Conservation (phyloP, 306 rosid species). For the Ochetophila trinervis region DNA sequence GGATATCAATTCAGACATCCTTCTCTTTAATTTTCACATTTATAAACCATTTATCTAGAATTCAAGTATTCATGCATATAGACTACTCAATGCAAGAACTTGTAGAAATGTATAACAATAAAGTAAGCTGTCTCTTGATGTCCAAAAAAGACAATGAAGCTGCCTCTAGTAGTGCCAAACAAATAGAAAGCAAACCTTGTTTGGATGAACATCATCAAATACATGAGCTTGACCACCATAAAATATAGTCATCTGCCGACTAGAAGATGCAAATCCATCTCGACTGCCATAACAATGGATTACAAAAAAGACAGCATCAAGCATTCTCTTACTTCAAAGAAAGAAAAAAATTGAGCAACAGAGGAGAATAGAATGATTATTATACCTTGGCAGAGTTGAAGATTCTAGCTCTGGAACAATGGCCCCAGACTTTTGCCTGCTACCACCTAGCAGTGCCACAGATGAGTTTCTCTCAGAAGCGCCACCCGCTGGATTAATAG, state of each 20-base stretch:
- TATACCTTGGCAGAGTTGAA: constrained; percentile 54
- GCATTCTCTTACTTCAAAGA: constrained; percentile 10
- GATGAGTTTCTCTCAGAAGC: constrained; percentile 63
- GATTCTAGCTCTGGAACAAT: constrained; percentile 57
- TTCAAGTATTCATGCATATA: background rate
- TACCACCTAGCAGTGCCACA: constrained; percentile 47
- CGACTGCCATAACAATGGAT: constrained; percentile 51
- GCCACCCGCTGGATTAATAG: constrained; percentile 42
- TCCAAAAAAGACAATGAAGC: background rate
- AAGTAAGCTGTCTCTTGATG: background rate
- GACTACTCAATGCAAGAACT: constrained; percentile 1
- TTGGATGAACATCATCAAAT: constrained; percentile 90
- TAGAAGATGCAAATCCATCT: constrained; percentile 54
- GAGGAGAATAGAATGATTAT: constrained; percentile 10
- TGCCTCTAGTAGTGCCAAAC: constrained; percentile 10
- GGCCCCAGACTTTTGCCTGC: constrained; percentile 57
- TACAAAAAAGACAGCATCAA: constrained; percentile 28
- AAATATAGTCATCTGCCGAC: constrained; percentile 94
- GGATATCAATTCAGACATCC: background rate
- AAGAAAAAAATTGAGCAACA: background rate
- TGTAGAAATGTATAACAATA: background rate
- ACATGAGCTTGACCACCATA: constrained; percentile 99
- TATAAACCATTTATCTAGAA: too few species aligned
- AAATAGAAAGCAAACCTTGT: constrained; percentile 62
- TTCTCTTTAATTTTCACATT: background rate